These are phyloP conservation scores for Allantophomopsis cytisporea DNA, from an alignment of 2,329 filamentous ascomycete species.

Conservation along the genomic window DNA sequence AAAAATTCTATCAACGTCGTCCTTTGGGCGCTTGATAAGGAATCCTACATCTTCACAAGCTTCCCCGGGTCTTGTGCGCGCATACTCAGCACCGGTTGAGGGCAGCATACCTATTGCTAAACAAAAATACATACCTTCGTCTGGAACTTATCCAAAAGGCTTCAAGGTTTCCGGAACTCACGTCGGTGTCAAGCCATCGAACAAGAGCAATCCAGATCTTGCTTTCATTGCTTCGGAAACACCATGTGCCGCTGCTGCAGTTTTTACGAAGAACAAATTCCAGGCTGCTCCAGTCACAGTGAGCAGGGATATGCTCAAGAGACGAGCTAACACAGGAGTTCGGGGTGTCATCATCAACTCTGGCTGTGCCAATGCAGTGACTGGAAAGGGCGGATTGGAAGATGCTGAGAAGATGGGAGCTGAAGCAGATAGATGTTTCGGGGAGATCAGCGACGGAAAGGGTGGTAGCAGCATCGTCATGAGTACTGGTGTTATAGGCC, in stretches of 20 bases:
- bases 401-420: constrained; percentile 78
- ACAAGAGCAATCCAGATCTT: constrained; percentile 83
- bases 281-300: constrained; percentile 91
- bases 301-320: constrained; percentile 57
- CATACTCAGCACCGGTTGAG: constrained; percentile 45
- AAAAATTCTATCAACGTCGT: constrained; percentile 8
- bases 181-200: constrained; percentile 86
- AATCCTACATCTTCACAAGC: constrained; percentile 10
- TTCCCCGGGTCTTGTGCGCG: constrained; percentile 17
- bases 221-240: constrained; percentile 77
- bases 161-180: constrained; percentile 79
- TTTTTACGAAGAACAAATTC: constrained; percentile 98
- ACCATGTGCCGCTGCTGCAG: constrained; percentile 76
- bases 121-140: constrained; percentile 76
- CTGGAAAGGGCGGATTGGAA: constrained; percentile 75
- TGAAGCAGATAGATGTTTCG: constrained; percentile 57
- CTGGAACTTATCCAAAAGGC: constrained; percentile 78
- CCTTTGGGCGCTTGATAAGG: constrained; percentile 10
- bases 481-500: constrained; percentile 96
- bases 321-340: constrained; percentile 54
- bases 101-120: constrained; percentile 61
- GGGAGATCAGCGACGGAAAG: constrained; percentile 26
- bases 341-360: constrained; percentile 84
- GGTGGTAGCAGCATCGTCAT: constrained; percentile 72
- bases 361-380: constrained; percentile 94